phyloP scores from a whole-genome alignment of 768 basidiomycete genomes.

The Sistotremastrum suecicum region DNA sequence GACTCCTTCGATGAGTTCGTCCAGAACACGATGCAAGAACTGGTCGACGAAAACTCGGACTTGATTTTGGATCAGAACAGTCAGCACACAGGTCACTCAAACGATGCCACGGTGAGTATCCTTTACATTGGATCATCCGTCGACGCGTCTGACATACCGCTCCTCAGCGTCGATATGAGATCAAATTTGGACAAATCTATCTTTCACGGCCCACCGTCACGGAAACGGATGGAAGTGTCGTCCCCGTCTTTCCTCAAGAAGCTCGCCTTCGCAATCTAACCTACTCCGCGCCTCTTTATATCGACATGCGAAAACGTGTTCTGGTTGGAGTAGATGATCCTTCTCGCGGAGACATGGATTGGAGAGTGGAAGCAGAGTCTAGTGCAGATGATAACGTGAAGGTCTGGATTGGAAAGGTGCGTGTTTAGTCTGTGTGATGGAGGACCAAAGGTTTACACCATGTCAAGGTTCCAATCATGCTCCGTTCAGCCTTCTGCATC shows the following conservation, averaged over 20 bases:
- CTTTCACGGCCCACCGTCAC: slow-evolving; percentile 89
- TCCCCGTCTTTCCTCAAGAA: slow-evolving; percentile 93
- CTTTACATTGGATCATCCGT: neutral
- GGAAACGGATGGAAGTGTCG: slow-evolving; percentile 88
- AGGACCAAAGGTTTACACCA: slow-evolving; percentile 4
- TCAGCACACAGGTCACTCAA: slow-evolving; percentile 81
- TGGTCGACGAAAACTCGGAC: slow-evolving; percentile 93
- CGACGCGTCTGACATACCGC: slow-evolving; percentile 24
- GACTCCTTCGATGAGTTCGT: slow-evolving; percentile 99
- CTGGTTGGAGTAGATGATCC: slow-evolving; percentile 70
- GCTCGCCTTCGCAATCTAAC: slow-evolving; percentile 90
- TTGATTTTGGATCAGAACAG: slow-evolving; percentile 93
- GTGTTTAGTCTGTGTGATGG: slow-evolving; percentile 9
- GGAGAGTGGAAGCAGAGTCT: slow-evolving; percentile 63
- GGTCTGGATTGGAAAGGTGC: slow-evolving; percentile 90
- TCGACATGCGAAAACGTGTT: slow-evolving; percentile 87
- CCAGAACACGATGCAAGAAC: slow-evolving; percentile 98
- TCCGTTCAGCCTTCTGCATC: slow-evolving; percentile 90
- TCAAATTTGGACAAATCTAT: slow-evolving; percentile 96
- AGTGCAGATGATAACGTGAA: slow-evolving; percentile 54
- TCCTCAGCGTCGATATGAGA: slow-evolving; percentile 74
- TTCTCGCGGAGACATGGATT: slow-evolving; percentile 67
- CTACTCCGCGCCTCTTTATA: slow-evolving; percentile 89
- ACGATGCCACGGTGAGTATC: slow-evolving; percentile 23
- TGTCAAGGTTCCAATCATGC: slow-evolving; percentile 88